Base-by-base conservation (phyloP, 345 rosid species). In the Hypericum perforatum region DNA sequence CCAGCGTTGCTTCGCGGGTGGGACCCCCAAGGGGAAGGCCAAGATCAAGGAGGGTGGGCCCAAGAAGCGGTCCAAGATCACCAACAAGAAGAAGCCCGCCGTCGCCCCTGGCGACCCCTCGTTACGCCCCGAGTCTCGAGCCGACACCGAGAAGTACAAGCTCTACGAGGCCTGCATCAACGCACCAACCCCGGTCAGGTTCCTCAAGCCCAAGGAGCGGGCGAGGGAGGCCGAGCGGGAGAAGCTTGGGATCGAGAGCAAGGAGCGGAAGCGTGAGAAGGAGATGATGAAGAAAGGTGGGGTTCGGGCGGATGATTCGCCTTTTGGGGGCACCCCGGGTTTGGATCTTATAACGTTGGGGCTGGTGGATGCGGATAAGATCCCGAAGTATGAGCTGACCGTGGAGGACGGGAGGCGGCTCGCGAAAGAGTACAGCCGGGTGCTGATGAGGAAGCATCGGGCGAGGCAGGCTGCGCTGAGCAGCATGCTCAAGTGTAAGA, bases 401-500 rank as follows among this genome's bases (percentile, higher is more conserved):
- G 96, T 73, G 48, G 97, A 90, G 64, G 96, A 86, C 61, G 96
- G 97, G 39, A 74, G 59, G 73, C 61, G 74, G 61, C 72, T 90
- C 48, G 94, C 97, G 0, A 90, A 86, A 54, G 97, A 86, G 77
- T 90, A 84, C 47, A 78, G 85, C 50, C 72, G 85, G 72, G 78
- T 86, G 60, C 73, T 86, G 76, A 90, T 90, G 97, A 78, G 76
- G 78, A 73, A 57, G 62, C 91, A 80, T 12, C 70, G 91, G 45
- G 91, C 75, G 7, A 76, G 75, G 60, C 96, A 82, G 70, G 96
- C 87, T 0, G 94, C 80, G 0, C 82, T 84, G 79, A 49, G 62
- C 8, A 74, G 58, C 39, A 54, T 79, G 51, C 46, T 84, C 71
- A 71, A 69, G 46, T 15, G 69, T 75, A 86, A 80, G 74, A 78